phyloP scores from a whole-genome alignment of 2,329 filamentous ascomycete genomes.

The Aaosphaeria pasadenensis region DNA sequence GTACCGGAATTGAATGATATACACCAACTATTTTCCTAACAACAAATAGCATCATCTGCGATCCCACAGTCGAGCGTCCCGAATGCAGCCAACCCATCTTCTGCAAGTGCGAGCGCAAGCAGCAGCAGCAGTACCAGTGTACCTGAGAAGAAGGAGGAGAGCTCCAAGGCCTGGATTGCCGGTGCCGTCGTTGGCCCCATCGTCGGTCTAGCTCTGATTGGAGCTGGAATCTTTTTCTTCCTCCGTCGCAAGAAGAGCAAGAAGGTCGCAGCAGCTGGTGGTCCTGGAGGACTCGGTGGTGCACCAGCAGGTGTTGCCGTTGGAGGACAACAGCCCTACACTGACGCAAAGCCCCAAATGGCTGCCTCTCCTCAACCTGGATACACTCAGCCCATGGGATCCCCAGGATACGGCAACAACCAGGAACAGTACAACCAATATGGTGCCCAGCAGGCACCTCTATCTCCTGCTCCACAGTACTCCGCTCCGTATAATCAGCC shows the following conservation, averaged over 20 bases:
- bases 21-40: background rate
- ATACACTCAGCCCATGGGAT: background rate
- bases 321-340: constrained; percentile 1
- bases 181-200: constrained; percentile 25
- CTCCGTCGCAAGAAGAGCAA: constrained; percentile 19
- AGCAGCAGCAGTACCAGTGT: background rate
- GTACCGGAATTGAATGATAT: background rate
- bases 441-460: constrained; percentile 1
- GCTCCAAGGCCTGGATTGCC: constrained; percentile 28
- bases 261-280: constrained; percentile 7
- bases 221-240: constrained; percentile 18
- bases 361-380: background rate
- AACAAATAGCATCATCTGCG: background rate
- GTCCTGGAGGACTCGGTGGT: constrained; percentile 4
- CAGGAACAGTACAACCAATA: constrained; percentile 7
- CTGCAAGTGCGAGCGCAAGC: background rate
- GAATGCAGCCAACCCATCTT: background rate
- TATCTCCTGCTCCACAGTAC: constrained; percentile 14
- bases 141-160: constrained; percentile 6
- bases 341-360: constrained; percentile 3
- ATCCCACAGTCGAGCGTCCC: background rate
- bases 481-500: constrained; percentile 7
- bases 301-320: constrained; percentile 3
- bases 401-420: constrained; percentile 1
- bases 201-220: constrained; percentile 22